Conservation (phyloP, 352 stramenopile species). For the Globisporangium emineosum region DNA sequence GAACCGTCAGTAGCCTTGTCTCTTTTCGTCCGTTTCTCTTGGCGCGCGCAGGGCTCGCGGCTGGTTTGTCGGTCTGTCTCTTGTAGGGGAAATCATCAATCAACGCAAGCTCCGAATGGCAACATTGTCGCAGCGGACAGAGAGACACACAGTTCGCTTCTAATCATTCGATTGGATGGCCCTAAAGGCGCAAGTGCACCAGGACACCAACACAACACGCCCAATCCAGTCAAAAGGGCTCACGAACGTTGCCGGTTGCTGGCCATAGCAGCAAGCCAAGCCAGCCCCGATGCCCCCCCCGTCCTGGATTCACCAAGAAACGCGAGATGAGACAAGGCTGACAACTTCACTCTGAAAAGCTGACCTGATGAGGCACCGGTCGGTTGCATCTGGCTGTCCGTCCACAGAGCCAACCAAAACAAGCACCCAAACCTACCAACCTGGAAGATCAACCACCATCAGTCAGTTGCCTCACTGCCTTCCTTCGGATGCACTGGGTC, state of each 20-base stretch:
- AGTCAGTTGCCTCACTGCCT: too few relatives aligned
- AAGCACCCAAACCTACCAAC: not conserved
- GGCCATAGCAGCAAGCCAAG: too few relatives aligned
- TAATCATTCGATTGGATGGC: conserved; percentile 8
- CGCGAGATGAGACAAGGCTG: conserved; percentile 9
- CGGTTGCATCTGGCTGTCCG: not conserved
- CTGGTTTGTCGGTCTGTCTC: conserved; percentile 2
- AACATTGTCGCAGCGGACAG: not conserved
- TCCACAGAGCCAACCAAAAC: not conserved
- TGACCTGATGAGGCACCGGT: not conserved
- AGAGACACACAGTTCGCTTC: not conserved
- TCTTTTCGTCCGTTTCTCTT: conserved; percentile 6
- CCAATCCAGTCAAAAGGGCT: not conserved
- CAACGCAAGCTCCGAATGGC: not conserved
- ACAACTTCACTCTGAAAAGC: not conserved
- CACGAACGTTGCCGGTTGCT: not conserved
- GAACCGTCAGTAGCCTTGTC: conserved; percentile 7
- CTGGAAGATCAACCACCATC: too few relatives aligned
- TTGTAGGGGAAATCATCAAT: conserved; percentile 4
- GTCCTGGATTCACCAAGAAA: not conserved
- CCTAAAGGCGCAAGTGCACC: not conserved
- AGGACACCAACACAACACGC: not conserved
- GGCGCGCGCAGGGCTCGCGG: not conserved
- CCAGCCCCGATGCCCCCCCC: not conserved
- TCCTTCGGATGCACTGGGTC: not conserved